Evolutionary conservation across 2,329 filamentous ascomycete species (phyloP).

Genomic region (Sarocladium strictum): DNA sequence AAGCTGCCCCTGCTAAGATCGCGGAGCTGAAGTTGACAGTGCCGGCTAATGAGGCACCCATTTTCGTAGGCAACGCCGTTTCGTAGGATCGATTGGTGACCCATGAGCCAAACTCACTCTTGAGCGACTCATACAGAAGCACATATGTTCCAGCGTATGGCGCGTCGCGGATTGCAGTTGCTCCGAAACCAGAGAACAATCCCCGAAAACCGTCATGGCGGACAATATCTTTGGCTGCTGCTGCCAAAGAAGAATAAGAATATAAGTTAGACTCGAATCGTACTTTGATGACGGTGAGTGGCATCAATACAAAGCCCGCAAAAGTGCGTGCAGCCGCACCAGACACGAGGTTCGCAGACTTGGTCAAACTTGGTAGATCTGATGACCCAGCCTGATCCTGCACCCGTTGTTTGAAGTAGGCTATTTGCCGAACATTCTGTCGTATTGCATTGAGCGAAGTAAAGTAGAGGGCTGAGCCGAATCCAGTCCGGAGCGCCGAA

Average conservation of each 20-base stretch:
- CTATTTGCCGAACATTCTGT: conserved; percentile 43
- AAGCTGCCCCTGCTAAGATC: conserved; percentile 71
- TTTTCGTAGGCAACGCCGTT: conserved; percentile 15
- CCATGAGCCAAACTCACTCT: conserved; percentile 47
- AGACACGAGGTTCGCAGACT: conserved; percentile 77
- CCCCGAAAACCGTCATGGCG: conserved; percentile 68
- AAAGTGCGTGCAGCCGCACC: conserved; percentile 79
- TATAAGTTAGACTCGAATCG: conserved; percentile 90
- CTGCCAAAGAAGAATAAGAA: conserved; percentile 68
- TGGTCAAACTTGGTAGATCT: conserved; percentile 73
- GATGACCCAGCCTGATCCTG: conserved; percentile 46
- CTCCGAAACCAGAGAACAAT: conserved; percentile 91
- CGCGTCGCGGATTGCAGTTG: conserved; percentile 89
- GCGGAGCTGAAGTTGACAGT: conserved; percentile 83
- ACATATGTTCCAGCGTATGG: conserved; percentile 95
- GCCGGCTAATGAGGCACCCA: conserved; percentile 34
- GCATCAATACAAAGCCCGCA: conserved; percentile 90
- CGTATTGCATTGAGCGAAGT: conserved; percentile 78
- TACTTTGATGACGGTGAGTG: conserved; percentile 92
- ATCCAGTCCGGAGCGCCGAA: conserved; percentile 86
- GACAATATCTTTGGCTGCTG: conserved; percentile 70
- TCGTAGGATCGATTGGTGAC: conserved; percentile 10
- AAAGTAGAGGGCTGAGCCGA: conserved; percentile 93
- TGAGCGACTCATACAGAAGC: conserved; percentile 83
- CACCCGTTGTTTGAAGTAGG: conserved; percentile 17